Percentiles rank a stretch among this genome's conserved stretches.
Evolutionary conservation across 2,329 filamentous ascomycete species (phyloP).

Genomic region (Teratosphaeria viscida): DNA sequence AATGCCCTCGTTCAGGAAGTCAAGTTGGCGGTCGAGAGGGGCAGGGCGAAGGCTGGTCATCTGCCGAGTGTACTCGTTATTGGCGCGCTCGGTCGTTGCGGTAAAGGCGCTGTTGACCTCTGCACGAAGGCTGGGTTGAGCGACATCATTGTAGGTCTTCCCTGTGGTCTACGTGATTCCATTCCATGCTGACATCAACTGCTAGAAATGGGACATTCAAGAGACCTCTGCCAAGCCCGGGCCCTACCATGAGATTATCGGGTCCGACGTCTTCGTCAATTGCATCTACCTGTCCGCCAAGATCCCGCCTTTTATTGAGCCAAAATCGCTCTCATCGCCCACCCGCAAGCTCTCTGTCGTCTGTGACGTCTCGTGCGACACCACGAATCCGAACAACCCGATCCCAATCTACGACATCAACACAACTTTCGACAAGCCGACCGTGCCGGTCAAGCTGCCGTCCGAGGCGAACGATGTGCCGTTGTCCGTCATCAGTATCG

Average conservation of each 20-base stretch:
- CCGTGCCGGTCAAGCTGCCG: slow-evolving; percentile 58
- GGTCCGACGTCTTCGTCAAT: slow-evolving; percentile 54
- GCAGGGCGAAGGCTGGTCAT: slow-evolving; percentile 55
- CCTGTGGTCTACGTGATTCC: neutral
- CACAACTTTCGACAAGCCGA: slow-evolving; percentile 83
- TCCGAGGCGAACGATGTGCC: slow-evolving; percentile 40
- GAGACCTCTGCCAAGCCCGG: slow-evolving; percentile 60
- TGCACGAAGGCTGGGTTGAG: slow-evolving; percentile 64
- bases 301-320: slow-evolving; percentile 73
- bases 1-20: slow-evolving; percentile 61
- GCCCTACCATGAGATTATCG: slow-evolving; percentile 26
- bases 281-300: slow-evolving; percentile 75
- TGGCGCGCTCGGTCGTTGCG: slow-evolving; percentile 67
- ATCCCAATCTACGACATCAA: slow-evolving; percentile 75
- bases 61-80: slow-evolving; percentile 72
- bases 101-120: slow-evolving; percentile 71
- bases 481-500: slow-evolving; percentile 75
- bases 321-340: slow-evolving; percentile 55
- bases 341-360: slow-evolving; percentile 58
- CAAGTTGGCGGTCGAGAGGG: slow-evolving; percentile 57
- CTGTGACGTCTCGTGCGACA: slow-evolving; percentile 69
- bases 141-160: slow-evolving; percentile 45
- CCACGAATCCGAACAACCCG: slow-evolving; percentile 60
- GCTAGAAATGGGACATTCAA: slow-evolving; percentile 58
- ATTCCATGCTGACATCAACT: neutral